A percentile compares a stretch with the other conserved stretches of the same genome.
These are phyloP conservation scores for Ustilago cynodontis DNA, from an alignment of 1,284 basidiomycete species.

Conservation along the genomic window DNA sequence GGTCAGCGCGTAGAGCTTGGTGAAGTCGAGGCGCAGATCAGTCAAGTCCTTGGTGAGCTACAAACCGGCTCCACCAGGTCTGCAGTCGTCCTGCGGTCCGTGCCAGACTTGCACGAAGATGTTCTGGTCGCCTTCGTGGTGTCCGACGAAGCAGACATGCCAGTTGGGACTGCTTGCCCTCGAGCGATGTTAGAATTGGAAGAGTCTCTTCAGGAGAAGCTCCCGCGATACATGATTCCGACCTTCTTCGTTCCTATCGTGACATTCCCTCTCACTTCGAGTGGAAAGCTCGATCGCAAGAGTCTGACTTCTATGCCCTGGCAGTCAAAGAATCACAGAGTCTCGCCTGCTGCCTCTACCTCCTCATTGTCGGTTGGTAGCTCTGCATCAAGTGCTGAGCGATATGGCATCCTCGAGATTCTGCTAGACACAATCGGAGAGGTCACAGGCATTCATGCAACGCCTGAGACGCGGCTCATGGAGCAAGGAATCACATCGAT, in stretches of 20 bases:
- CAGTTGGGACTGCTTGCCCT: background rate
- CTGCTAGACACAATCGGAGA: background rate
- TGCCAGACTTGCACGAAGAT: background rate
- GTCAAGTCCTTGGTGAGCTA: background rate
- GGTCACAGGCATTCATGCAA: background rate
- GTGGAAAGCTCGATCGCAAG: background rate
- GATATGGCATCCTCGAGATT: background rate
- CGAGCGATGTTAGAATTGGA: background rate
- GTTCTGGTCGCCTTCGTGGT: background rate
- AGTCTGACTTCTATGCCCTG: background rate
- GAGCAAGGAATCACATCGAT: background rate
- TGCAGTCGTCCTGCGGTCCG: background rate
- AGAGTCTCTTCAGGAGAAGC: background rate
- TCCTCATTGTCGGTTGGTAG: background rate
- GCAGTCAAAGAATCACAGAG: background rate
- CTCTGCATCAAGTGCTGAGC: background rate
- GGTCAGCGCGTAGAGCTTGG: background rate
- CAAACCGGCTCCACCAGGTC: background rate
- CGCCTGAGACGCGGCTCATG: background rate
- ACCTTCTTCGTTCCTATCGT: background rate
- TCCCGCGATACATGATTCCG: background rate
- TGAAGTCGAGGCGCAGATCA: background rate
- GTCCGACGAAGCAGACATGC: background rate
- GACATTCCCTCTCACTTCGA: background rate
- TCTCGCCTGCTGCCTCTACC: background rate